Base-by-base conservation (phyloP, 2,329 filamentous ascomycete species). In the Sporothrix variecibatus region DNA sequence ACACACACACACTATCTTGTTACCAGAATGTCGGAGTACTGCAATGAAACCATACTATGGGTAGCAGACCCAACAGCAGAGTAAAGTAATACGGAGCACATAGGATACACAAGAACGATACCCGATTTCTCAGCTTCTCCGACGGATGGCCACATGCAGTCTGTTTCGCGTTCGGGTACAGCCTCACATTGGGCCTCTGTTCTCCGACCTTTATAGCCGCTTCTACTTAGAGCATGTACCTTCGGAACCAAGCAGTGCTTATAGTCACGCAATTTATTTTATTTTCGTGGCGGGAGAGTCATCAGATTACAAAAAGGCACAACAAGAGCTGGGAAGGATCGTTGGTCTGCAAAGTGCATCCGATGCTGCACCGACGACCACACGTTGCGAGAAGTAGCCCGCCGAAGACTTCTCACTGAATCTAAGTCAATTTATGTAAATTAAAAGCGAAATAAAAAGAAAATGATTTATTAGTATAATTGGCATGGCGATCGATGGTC, bases 61-160 rank as follows among this genome's bases (percentile, higher is more conserved):
- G 40, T 11, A n/a, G 17, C 43, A 17, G n/a, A 31, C 26, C 43
- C 43, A 68, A 23, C 43, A 23, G 43, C 17, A n/a, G 15, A 51
- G 28, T 15, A 56, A 2, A 23, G 51, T 26, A 5, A 20, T 43
- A 40, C 5, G 23, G n/a, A 17, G n/a, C 17, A 20, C 23, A 6
- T n/a, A 43, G 60, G 34, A 43, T 8, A 15, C 34, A 64, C 60
- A 26, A 26, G 26, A 26, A 43, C 3, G 11, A 23, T 23, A 43
- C 38, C 62, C 62, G 62, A 65, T 67, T 67, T 40, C n/a, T 28
- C 62, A 46, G 38, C 38, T 40, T 3, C 12, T 23, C 40, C n/a
- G 43, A n/a, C 67, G 67, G 67, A 49, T 56, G 31, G 31, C 67
- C 46, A 56, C 68, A 60, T 58, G 34, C 51, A 34, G 51, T 4